Evolutionary conservation across 371 early-diverging fungal species (phyloP).

Genomic region (Fennellomyces sp.): DNA sequence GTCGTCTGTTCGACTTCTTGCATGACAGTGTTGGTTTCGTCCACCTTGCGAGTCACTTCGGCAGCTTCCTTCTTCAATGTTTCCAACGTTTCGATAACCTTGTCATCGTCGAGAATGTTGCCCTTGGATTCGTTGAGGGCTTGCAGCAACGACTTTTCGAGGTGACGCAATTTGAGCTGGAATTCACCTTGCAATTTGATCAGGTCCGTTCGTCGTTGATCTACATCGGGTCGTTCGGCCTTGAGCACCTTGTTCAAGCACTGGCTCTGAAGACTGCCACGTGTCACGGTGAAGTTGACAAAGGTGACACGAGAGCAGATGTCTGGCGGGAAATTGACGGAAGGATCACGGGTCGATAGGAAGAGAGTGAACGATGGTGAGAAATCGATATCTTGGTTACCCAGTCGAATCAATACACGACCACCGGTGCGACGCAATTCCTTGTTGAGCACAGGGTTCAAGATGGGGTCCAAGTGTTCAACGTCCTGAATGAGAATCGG

Average conservation of each 20-base stretch:
- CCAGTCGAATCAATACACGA: constrained; percentile 94
- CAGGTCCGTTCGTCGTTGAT: constrained; percentile 89
- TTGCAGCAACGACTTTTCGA: constrained; percentile 93
- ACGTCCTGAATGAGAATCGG: constrained; percentile 97
- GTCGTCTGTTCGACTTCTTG: constrained; percentile 94
- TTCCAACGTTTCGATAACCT: constrained; percentile 92
- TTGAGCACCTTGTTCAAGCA: constrained; percentile 95
- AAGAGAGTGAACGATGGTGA: constrained; percentile 96
- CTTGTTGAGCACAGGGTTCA: constrained; percentile 96
- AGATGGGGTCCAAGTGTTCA: constrained; percentile 95
- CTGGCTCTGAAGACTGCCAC: constrained; percentile 94
- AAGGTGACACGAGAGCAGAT: constrained; percentile 97
- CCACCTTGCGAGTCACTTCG: constrained; percentile 90
- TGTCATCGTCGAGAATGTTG: constrained; percentile 97
- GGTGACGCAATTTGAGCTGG: constrained; percentile 87
- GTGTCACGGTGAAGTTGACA: constrained; percentile 98
- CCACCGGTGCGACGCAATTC: constrained; percentile 97
- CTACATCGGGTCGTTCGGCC: constrained; percentile 95
- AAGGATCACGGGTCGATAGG: constrained; percentile 93
- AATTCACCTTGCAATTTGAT: constrained; percentile 97
- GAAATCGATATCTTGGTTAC: constrained; percentile 97
- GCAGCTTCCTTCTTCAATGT: constrained; percentile 94
- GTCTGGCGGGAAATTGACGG: constrained; percentile 93
- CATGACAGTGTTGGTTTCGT: constrained; percentile 94
- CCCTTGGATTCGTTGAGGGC: constrained; percentile 95